Evolutionary conservation across 2,329 filamentous ascomycete genomes (phyloP).

Genomic region (Trichophyton rubrum): DNA sequence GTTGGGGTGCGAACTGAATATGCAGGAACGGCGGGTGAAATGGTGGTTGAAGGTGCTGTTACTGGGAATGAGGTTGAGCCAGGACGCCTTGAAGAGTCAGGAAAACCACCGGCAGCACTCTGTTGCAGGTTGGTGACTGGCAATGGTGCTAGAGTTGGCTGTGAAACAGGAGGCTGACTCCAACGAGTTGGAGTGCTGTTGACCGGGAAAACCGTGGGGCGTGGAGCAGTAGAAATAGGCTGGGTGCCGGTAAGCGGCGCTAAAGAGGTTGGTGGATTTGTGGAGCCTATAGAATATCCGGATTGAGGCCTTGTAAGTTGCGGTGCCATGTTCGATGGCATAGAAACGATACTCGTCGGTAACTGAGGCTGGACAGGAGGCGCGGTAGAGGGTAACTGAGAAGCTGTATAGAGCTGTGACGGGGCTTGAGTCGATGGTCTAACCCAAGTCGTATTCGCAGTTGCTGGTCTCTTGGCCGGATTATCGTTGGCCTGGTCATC

Average conservation of each 20-base stretch:
- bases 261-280: constrained; percentile 26
- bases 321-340: constrained; percentile 30
- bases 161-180: neutral
- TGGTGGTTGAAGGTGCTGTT: constrained; percentile 35
- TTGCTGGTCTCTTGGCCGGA: constrained; percentile 8
- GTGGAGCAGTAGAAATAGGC: neutral
- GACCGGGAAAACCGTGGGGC: neutral
- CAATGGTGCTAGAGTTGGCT: constrained; percentile 19
- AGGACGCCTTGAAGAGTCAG: constrained; percentile 34
- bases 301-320: constrained; percentile 7
- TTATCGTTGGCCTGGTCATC: constrained; percentile 5
- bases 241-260: constrained; percentile 6
- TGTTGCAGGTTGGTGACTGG: constrained; percentile 21
- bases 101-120: constrained; percentile 16
- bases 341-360: neutral
- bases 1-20: constrained; percentile 48
- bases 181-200: neutral
- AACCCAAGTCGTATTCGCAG: neutral
- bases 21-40: constrained; percentile 58
- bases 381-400: constrained; percentile 14
- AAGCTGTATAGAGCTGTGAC: constrained; percentile 13
- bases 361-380: constrained; percentile 29
- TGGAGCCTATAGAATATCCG: constrained; percentile 13
- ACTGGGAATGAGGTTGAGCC: constrained; percentile 38
- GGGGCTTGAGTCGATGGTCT: constrained; percentile 17